Percentiles rank a stretch among this genome's conserved stretches.
These are phyloP conservation scores for Dactylellina drechsleri DNA, from an alignment of 2,329 filamentous ascomycete genomes.

Conservation along the genomic window DNA sequence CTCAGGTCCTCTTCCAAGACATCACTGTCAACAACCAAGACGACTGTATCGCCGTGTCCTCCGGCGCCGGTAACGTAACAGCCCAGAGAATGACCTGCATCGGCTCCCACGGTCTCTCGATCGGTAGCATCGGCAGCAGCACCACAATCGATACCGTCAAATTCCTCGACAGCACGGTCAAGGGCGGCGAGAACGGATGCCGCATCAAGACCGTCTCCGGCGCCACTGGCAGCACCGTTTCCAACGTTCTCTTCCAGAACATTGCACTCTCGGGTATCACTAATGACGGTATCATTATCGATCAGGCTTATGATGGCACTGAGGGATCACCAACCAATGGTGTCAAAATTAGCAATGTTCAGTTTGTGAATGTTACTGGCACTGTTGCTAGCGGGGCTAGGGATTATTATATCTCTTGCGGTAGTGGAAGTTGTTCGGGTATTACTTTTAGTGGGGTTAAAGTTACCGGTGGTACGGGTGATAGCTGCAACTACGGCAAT, in stretches of 20 bases:
- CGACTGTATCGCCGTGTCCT: constrained; percentile 65
- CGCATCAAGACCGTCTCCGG: constrained; percentile 65
- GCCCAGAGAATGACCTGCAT: constrained; percentile 63
- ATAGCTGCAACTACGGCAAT: constrained; percentile 59
- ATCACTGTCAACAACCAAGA: constrained; percentile 63
- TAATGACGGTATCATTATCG: constrained; percentile 61
- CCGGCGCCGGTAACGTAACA: constrained; percentile 62
- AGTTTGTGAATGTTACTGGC: constrained; percentile 64
- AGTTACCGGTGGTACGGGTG: constrained; percentile 62
- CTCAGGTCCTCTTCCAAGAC: constrained; percentile 60
- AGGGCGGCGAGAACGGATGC: constrained; percentile 63
- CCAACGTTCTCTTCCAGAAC: constrained; percentile 63
- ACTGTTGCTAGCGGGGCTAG: constrained; percentile 60
- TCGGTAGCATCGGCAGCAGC: constrained; percentile 64
- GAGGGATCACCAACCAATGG: constrained; percentile 65
- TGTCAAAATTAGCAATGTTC: constrained; percentile 68
- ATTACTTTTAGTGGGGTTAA: constrained; percentile 61
- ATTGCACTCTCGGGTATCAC: constrained; percentile 57
- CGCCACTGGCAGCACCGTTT: constrained; percentile 61
- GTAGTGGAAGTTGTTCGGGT: constrained; percentile 60
- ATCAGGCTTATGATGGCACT: constrained; percentile 66
- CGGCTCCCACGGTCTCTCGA: constrained; percentile 65
- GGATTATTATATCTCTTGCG: constrained; percentile 61
- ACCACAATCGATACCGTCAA: constrained; percentile 61
- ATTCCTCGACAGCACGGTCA: constrained; percentile 62